A percentile compares a stretch with the other conserved stretches of the same genome.
Evolutionary conservation across 1,284 basidiomycete species (phyloP).

Genomic region (Fomitopsis betulina): DNA sequence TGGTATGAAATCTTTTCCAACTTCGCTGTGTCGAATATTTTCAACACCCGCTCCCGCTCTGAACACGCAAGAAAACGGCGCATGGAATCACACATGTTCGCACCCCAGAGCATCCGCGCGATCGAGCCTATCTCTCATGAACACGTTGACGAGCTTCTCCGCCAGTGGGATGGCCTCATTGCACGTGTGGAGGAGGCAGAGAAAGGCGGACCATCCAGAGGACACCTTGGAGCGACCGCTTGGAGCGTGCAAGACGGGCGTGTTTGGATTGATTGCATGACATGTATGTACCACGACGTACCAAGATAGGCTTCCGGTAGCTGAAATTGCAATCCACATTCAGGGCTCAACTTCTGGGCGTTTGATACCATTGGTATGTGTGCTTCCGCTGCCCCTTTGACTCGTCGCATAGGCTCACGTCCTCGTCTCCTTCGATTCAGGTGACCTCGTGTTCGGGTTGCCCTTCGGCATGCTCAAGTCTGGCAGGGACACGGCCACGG

Average conservation of each 20-base stretch:
- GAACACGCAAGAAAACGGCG: slow-evolving; percentile 86
- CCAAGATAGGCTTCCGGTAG: background rate
- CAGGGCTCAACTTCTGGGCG: slow-evolving; percentile 41
- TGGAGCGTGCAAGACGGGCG: slow-evolving; percentile 54
- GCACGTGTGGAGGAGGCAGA: slow-evolving; percentile 17
- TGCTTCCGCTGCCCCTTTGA: too few relatives aligned
- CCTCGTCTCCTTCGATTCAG: slow-evolving; percentile 23
- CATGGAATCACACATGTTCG: slow-evolving; percentile 80
- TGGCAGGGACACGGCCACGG: slow-evolving; percentile 11
- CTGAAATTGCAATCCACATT: background rate
- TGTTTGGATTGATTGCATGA: slow-evolving; percentile 66
- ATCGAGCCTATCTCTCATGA: slow-evolving; percentile 71
- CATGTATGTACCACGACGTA: slow-evolving; percentile 39
- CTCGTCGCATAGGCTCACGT: background rate
- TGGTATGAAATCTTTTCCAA: slow-evolving; percentile 67
- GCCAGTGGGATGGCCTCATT: slow-evolving; percentile 71
- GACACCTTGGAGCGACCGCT: slow-evolving; percentile 51
- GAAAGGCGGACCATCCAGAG: slow-evolving; percentile 32
- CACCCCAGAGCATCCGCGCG: slow-evolving; percentile 71
- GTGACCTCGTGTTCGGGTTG: slow-evolving; percentile 38
- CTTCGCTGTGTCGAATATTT: slow-evolving; percentile 45
- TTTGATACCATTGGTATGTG: slow-evolving; percentile 35
- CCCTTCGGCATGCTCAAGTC: slow-evolving; percentile 16
- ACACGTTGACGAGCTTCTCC: slow-evolving; percentile 55
- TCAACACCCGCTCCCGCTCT: slow-evolving; percentile 53